phyloP scores from a whole-genome alignment of 2,329 filamentous ascomycete genomes.

The Monosporascus sp. region DNA sequence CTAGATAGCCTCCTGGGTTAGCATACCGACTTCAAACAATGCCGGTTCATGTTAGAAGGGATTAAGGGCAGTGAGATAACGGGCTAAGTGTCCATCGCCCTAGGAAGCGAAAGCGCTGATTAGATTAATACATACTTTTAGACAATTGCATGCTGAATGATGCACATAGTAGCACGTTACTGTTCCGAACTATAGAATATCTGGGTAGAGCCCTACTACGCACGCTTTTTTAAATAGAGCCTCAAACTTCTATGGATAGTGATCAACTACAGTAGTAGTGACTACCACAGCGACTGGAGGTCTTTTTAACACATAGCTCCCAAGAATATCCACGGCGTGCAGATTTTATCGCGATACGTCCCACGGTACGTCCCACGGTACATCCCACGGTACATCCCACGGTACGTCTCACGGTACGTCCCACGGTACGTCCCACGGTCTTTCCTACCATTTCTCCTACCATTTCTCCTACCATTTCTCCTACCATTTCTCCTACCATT shows the following conservation, averaged over 20 bases:
- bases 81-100: not conserved
- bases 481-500: no score
- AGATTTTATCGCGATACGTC: not conserved
- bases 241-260: not conserved
- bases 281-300: no score
- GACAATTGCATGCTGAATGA: slow-evolving; percentile 21
- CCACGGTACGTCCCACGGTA: no score
- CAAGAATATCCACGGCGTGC: no score
- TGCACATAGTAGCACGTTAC: slow-evolving; percentile 15
- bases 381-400: no score
- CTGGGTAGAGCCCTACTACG: slow-evolving; percentile 1
- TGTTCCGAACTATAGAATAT: slow-evolving; percentile 9
- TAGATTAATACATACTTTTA: slow-evolving; percentile 4
- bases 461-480: no score
- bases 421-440: no score
- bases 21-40: not conserved
- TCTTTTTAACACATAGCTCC: not conserved
- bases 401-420: no score
- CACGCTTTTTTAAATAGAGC: not conserved
- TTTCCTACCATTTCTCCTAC: no score
- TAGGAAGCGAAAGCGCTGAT: not conserved
- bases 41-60: not conserved
- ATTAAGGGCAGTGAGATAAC: not conserved
- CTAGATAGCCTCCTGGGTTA: not conserved
- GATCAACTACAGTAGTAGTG: not conserved